These are phyloP conservation scores for Eimeria tenella DNA, from an alignment of 169 alveolate species.

Conservation along the genomic window DNA sequence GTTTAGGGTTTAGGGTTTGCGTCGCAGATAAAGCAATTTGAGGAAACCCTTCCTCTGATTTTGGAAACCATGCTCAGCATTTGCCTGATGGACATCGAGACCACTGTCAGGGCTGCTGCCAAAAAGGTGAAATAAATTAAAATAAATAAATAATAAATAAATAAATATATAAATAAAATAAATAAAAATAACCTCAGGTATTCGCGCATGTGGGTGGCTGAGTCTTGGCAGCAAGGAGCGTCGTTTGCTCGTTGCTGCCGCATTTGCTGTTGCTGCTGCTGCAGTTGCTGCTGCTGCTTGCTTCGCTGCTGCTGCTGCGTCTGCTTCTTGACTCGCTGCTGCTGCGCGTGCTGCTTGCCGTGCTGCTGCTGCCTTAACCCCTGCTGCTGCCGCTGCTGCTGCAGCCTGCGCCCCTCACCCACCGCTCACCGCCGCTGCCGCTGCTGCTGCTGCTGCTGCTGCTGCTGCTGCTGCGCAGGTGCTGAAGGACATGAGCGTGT, in stretches of 20 bases:
- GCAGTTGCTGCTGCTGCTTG: too few relatives aligned
- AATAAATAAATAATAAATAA: too few relatives aligned
- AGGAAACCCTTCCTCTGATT: constrained; percentile 90
- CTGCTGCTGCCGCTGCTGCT: too few relatives aligned
- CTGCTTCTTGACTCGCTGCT: not conserved
- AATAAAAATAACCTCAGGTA: too few relatives aligned
- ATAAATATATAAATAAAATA: too few relatives aligned
- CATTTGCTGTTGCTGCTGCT: too few relatives aligned
- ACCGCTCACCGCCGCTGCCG: not conserved
- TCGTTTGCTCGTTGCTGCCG: too few relatives aligned
- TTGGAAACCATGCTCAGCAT: constrained; percentile 92
- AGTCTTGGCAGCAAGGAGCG: too few relatives aligned
- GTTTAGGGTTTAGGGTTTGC: not conserved
- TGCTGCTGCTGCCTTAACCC: not conserved
- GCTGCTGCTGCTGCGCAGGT: constrained; percentile 36
- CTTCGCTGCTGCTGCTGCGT: too few relatives aligned
- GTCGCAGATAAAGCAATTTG: constrained; percentile 83
- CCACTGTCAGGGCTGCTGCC: constrained; percentile 90
- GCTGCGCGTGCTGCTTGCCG: not conserved
- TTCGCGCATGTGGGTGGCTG: too few relatives aligned
- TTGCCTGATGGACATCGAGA: constrained; percentile 92
- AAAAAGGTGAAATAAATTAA: constrained; percentile 87
- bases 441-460: not conserved
- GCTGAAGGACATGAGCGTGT: constrained; percentile 92
- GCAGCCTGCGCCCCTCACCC: too few relatives aligned